Evolutionary conservation across 176 grass and related monocot genomes (phyloP).

Genomic region (Triticum urartu): DNA sequence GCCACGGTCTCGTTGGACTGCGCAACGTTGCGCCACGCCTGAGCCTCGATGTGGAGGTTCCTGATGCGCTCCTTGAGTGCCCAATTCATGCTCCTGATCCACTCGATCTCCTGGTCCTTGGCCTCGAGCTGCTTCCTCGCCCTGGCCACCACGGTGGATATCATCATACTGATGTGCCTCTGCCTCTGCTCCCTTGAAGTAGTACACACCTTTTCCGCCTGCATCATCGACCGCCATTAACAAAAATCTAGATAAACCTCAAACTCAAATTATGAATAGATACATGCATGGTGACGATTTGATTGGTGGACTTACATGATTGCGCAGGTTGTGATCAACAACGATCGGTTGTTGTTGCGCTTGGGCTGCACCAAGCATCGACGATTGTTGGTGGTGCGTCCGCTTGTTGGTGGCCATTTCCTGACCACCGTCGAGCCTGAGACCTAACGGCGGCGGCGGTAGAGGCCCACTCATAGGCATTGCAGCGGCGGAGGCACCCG

Average conservation of each 20-base stretch:
- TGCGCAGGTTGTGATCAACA: slow-evolving; percentile 46
- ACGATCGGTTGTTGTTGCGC: slow-evolving; percentile 46
- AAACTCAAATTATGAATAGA: too few species aligned
- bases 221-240: too few species aligned
- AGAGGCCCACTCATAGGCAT: not conserved
- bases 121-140: slow-evolving; percentile 30
- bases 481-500: too few species aligned
- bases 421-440: not conserved
- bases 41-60: slow-evolving; percentile 40
- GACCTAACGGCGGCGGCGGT: too few species aligned
- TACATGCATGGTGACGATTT: too few species aligned
- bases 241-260: too few species aligned
- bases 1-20: slow-evolving; percentile 51
- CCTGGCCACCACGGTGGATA: not conserved
- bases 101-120: slow-evolving; percentile 42
- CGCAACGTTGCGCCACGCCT: slow-evolving; percentile 55
- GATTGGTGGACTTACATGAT: slow-evolving; percentile 51
- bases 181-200: too few species aligned
- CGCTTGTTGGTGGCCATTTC: slow-evolving; percentile 12
- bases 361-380: slow-evolving; percentile 11
- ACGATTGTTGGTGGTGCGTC: not conserved
- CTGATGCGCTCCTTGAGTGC: slow-evolving; percentile 39
- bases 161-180: too few species aligned
- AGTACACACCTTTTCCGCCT: too few species aligned
- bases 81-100: slow-evolving; percentile 40